Evolutionary conservation across 768 basidiomycete species (phyloP), one percentile per base, ranked within the genome.

Genomic region (Auricularia sp.): DNA sequence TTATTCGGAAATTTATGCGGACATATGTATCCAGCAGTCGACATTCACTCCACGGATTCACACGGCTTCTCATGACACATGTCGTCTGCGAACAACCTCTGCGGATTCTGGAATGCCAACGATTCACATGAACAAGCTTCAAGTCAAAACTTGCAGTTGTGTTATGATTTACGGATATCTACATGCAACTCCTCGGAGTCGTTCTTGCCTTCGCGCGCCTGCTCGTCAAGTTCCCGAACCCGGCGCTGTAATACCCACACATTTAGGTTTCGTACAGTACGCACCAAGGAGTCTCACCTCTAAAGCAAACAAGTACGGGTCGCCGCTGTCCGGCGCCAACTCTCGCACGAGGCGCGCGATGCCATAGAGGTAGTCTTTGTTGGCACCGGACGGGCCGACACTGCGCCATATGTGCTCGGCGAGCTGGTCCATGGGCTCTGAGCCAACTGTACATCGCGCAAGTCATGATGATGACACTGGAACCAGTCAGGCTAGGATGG

Each of bases 311-410:
- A 94, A 73, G 77, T 94, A 87, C 0, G 86, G 85, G 68, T 94
- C 92, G 64, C 83, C 76, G 1, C 90, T 89, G 37, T 84, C 79
- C 0, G 89, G 88, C 0, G 88, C 86, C 2, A 98, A 83, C 13
- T 82, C 74, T n/a, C 86, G 80, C 0, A 98, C 83, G 0, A 90
- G 83, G 18, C 83, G 79, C 0, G 85, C 87, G 1, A 98, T 85
- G 11, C 83, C 79, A 71, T 88, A 96, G 2, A 97, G 78, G 71
- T 98, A 98, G 42, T 97, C 94, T 79, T 94, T 95, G 78, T 98
- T 98, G 2, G 78, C 83, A 0, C 95, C 95, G 0, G 94, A 97
- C 0, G 94, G 94, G 0, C 95, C 95, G 0, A 85, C 81, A 0
- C 89, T 86, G 33, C 75, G 74, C 82, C 86, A 88, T 62, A 98